Base-by-base conservation (phyloP, 1,139 yeast genomes). In the Taiozyma sp. region DNA sequence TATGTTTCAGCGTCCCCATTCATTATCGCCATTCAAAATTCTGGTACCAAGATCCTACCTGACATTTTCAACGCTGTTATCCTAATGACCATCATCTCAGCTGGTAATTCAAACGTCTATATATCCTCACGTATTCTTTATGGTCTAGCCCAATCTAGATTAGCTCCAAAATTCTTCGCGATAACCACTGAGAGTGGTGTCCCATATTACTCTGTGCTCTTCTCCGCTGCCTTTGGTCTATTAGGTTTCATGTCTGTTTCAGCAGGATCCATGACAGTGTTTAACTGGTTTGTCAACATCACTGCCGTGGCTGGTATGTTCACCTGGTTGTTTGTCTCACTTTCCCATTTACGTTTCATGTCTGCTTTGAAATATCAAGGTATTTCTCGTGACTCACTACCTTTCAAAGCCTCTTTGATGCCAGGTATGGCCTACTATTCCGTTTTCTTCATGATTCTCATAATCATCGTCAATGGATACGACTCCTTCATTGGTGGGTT, bases 201-300 rank as follows among this genome's bases (percentile, higher is more conserved):
- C 49, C 93, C 93, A 48, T 79, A 73, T 58, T 67, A 75, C 46
- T 77, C 86, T 24, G 88, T 85, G 35, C 45, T 77, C 2, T 67
- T 72, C 58, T 81, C 89, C 7, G 74, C 88, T 8, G 63, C 74
- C 2, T 77, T 84, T 58, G 91, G 91, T 47, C 68, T 80, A 46
- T 73, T 79, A 55, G 88, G 91, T 2, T 84, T 82, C 68, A 75
- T 90, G 73, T 88, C 84, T 42, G 74, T 80, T 56, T 77, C 85
- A 35, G 67, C 72, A 45, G 68, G 70, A 48, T 93, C 95, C 44
- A 73, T 74, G 48, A 73, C 77, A 11, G 97, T 89, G n/a, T 90
- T 89, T 73, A 71, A 76, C 62, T 90, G 96, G 90, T 79, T 90
- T 58, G 76, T 86, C 57, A 85, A 85, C 67, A 79, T 88, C 56